Conservation (phyloP, 169 alveolate species). For the Eimeria nieschulzi region DNA sequence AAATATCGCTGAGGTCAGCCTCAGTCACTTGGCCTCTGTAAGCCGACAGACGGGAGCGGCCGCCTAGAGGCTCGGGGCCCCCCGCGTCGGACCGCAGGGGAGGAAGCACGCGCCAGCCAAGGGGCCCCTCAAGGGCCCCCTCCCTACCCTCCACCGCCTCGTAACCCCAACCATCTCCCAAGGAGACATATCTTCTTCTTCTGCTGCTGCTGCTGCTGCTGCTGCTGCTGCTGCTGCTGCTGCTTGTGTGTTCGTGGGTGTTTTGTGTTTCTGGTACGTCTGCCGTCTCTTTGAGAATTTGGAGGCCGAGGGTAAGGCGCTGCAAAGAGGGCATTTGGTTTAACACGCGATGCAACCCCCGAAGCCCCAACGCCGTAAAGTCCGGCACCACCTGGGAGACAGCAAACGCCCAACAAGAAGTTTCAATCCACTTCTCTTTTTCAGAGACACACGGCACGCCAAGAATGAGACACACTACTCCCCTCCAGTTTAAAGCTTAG, state of each 20-base stretch:
- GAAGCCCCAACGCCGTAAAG: constrained; percentile 17
- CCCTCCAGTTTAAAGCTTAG: too few relatives aligned
- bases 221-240: neutral
- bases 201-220: too few relatives aligned
- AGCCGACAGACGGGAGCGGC: constrained; percentile 9
- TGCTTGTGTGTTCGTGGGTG: neutral
- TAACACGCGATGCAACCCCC: constrained; percentile 14
- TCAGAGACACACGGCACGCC: too few relatives aligned
- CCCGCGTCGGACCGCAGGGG: neutral
- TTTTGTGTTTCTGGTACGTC: neutral
- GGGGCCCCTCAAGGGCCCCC: constrained; percentile 7
- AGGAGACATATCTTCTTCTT: neutral
- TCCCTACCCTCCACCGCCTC: neutral
- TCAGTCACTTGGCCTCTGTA: constrained; percentile 37
- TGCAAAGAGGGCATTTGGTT: constrained; percentile 23
- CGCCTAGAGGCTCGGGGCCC: constrained; percentile 52
- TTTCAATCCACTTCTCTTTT: too few relatives aligned
- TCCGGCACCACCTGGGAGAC: constrained; percentile 60
- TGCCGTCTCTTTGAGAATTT: neutral
- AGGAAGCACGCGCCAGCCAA: neutral
- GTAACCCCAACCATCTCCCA: neutral
- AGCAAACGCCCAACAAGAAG: too few relatives aligned
- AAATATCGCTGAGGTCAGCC: constrained; percentile 23
- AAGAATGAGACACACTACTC: too few relatives aligned
- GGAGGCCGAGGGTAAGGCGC: constrained; percentile 38